Conservation (phyloP, 2,329 filamentous ascomycete genomes). For the Diatrype stigma region DNA sequence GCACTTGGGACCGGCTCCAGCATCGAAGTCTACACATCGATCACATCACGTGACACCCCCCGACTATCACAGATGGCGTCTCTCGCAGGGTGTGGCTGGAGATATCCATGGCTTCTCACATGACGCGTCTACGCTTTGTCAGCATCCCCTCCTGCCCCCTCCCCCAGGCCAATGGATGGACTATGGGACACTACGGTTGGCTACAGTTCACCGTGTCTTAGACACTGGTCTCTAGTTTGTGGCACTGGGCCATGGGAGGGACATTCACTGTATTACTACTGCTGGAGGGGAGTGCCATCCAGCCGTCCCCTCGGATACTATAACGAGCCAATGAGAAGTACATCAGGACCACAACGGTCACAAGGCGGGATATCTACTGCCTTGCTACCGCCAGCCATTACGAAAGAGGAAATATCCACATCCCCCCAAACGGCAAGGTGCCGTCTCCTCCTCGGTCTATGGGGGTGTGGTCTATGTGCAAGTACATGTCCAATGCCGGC, state of each 20-base stretch:
- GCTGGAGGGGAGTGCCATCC: slow-evolving; percentile 10
- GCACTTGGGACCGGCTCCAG: slow-evolving; percentile 1
- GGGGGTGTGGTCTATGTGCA: slow-evolving; percentile 21
- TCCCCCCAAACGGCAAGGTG: slow-evolving; percentile 32
- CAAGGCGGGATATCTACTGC: slow-evolving; percentile 10
- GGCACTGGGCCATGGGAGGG: slow-evolving; percentile 16
- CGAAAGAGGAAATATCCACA: slow-evolving; percentile 33
- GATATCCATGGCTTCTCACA: slow-evolving; percentile 13
- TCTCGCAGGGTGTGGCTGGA: slow-evolving; percentile 15
- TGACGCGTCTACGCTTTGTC: slow-evolving; percentile 11
- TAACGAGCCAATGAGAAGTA: slow-evolving; percentile 18
- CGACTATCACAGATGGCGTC: slow-evolving; percentile 15
- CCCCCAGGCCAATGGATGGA: slow-evolving; percentile 5
- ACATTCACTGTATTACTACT: slow-evolving; percentile 24
- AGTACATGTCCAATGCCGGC: slow-evolving; percentile 19
- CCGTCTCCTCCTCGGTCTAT: slow-evolving; percentile 16
- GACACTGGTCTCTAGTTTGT: slow-evolving; percentile 16
- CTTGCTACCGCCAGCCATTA: slow-evolving; percentile 21
- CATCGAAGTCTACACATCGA: slow-evolving; percentile 13
- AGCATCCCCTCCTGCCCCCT: slow-evolving; percentile 8
- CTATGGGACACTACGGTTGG: slow-evolving; percentile 5
- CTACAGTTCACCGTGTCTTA: slow-evolving; percentile 19
- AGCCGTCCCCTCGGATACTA: slow-evolving; percentile 1
- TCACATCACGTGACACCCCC: slow-evolving; percentile 29
- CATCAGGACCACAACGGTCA: slow-evolving; percentile 15